phyloP scores from a whole-genome alignment of 768 basidiomycete species.

The Paxillus rubicundulus region DNA sequence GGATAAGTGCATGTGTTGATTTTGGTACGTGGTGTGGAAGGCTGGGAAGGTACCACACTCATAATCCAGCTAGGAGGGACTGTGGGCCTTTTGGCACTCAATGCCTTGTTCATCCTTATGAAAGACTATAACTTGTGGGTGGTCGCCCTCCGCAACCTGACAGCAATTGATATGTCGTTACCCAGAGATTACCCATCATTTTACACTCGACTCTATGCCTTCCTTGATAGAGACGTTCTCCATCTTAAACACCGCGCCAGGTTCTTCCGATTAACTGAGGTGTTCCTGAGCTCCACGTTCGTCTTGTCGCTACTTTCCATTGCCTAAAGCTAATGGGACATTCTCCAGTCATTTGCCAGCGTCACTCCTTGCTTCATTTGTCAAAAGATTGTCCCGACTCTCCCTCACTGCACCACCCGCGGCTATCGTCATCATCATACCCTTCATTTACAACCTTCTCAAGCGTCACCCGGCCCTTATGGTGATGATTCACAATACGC shows the following conservation, averaged over 20 bases:
- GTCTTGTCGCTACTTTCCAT: constrained; percentile 28
- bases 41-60: not conserved
- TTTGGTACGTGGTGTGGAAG: constrained; percentile 47
- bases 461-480: constrained; percentile 90
- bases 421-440: constrained; percentile 86
- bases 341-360: constrained; percentile 75
- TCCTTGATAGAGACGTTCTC: constrained; percentile 83
- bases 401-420: constrained; percentile 86
- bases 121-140: constrained; percentile 90
- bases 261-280: constrained; percentile 89
- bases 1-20: constrained; percentile 83
- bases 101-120: constrained; percentile 88
- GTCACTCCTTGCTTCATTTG: constrained; percentile 89
- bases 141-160: not conserved
- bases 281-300: constrained; percentile 90
- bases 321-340: not conserved
- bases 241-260: constrained; percentile 92
- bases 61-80: constrained; percentile 60
- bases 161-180: constrained; percentile 3
- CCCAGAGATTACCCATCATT: constrained; percentile 92
- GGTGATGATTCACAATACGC: constrained; percentile 82
- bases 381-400: constrained; percentile 86
- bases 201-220: constrained; percentile 87
- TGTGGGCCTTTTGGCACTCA: constrained; percentile 84
- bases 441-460: constrained; percentile 92